Percentiles rank a stretch among this genome's conserved stretches.
Evolutionary conservation across 129 eudicot species (phyloP).

Genomic region (Lonicera japonica): DNA sequence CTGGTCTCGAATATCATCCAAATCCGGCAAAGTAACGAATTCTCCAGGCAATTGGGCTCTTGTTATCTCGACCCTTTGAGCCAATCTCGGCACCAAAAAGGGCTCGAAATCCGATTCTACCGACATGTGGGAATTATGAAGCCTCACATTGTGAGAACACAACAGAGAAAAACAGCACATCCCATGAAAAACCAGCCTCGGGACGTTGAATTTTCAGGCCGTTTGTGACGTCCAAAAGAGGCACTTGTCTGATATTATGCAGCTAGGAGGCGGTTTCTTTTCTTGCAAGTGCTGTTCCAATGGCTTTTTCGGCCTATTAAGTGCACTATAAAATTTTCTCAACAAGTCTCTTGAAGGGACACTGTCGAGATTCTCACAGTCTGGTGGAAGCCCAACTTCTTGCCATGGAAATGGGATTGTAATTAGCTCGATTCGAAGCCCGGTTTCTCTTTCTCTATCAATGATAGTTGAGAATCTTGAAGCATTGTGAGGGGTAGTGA

Average conservation of each 20-base stretch:
- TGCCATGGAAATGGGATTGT: conserved; percentile 16
- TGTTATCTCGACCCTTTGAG: conserved; percentile 9
- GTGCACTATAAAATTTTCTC: conserved; percentile 13
- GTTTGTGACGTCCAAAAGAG: conserved; percentile 21
- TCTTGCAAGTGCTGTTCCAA: conserved; percentile 9
- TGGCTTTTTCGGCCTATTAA: conserved; percentile 15
- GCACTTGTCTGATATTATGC: conserved; percentile 20
- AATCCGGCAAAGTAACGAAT: conserved; percentile 9
- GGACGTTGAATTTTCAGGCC: conserved; percentile 9
- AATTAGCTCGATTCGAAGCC: conserved; percentile 11
- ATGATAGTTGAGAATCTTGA: conserved; percentile 8
- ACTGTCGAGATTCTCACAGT: conserved; percentile 20
- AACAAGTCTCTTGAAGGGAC: conserved; percentile 15
- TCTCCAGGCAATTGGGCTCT: conserved; percentile 16
- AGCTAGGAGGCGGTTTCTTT: conserved; percentile 11
- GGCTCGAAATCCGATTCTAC: conserved; percentile 7
- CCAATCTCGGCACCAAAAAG: conserved; percentile 15
- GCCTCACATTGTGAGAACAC: conserved; percentile 15
- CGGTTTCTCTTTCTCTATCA: background rate
- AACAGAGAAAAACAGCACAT: conserved; percentile 15
- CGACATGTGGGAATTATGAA: conserved; percentile 9
- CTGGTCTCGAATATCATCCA: conserved; percentile 16
- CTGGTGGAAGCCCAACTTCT: conserved; percentile 18
- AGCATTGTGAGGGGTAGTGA: conserved; percentile 21
- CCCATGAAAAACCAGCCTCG: conserved; percentile 21